Percentiles rank a stretch among this genome's conserved stretches.
Conservation (phyloP, 2,329 filamentous ascomycete genomes). For the Stachybotrys echinatus region DNA sequence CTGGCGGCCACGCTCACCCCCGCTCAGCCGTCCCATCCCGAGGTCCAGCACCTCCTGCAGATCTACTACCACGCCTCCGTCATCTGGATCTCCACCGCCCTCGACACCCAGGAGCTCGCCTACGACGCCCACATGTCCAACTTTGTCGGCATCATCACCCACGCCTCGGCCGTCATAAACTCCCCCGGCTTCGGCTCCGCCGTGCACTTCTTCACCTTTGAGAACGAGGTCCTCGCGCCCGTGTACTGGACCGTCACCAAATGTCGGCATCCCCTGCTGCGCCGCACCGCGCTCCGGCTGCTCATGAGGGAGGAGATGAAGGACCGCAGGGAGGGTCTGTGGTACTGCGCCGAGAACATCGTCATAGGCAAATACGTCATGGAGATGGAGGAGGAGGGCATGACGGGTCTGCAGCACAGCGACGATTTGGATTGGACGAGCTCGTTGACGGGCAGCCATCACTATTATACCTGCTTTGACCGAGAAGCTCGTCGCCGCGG, state of each 20-base stretch:
- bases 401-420: not conserved
- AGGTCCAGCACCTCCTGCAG: constrained; percentile 22
- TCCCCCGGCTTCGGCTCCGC: constrained; percentile 5
- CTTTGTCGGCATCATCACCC: constrained; percentile 31
- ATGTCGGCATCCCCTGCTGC: constrained; percentile 34
- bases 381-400: constrained; percentile 25
- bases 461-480: constrained; percentile 6
- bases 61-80: constrained; percentile 28
- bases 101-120: constrained; percentile 22
- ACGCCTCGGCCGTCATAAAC: constrained; percentile 22
- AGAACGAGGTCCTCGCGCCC: constrained; percentile 35
- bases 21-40: constrained; percentile 8
- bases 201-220: constrained; percentile 30
- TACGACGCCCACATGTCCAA: constrained; percentile 27
- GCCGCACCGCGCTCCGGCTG: constrained; percentile 30
- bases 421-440: not conserved
- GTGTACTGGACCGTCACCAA: constrained; percentile 34
- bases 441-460: not conserved
- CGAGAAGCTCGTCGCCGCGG: not conserved
- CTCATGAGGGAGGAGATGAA: constrained; percentile 23
- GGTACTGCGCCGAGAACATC: constrained; percentile 25
- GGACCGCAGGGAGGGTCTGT: constrained; percentile 32
- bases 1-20: constrained; percentile 15
- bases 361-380: constrained; percentile 28
- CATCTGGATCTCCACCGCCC: constrained; percentile 26